Evolutionary conservation across 1,284 basidiomycete genomes (phyloP).

Genomic region (Cerioporus squamosus): DNA sequence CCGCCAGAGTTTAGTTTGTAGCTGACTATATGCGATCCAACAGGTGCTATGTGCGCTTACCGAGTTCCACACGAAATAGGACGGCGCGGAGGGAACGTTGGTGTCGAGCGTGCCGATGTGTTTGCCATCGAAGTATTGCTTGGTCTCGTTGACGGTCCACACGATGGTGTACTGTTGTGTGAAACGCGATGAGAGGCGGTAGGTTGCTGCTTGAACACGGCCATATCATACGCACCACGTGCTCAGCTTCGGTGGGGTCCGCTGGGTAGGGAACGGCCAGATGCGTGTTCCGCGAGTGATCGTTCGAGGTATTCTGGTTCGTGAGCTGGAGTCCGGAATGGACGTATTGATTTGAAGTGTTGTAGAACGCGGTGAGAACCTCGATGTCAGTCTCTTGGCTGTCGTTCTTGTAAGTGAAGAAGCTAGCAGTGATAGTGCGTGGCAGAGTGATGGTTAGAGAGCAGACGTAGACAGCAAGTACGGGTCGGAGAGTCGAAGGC

Average conservation of each 20-base stretch:
- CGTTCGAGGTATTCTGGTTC: neutral
- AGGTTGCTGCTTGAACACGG: no score
- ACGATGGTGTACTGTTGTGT: neutral
- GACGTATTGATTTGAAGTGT: neutral
- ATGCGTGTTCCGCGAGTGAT: slow-evolving; percentile 1
- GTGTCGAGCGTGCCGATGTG: neutral
- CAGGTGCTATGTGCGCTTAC: no score
- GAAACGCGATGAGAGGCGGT: no score
- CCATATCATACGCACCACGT: neutral
- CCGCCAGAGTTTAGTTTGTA: no score
- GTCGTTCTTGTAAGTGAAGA: slow-evolving; percentile 3
- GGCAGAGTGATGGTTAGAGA: no score
- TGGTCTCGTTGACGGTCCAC: neutral
- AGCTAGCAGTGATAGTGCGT: neutral
- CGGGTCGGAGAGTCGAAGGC: no score
- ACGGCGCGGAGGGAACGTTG: neutral
- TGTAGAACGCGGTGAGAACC: slow-evolving; percentile 2
- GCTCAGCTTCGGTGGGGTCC: neutral
- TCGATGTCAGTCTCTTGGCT: slow-evolving; percentile 4
- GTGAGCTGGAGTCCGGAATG: slow-evolving; percentile 2
- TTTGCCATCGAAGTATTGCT: neutral
- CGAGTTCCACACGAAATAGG: slow-evolving; percentile 6
- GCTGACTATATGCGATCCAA: no score
- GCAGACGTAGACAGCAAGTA: neutral
- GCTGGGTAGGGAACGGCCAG: neutral